Conservation (phyloP, 2,329 filamentous ascomycete genomes). For the Fusarium hainanense region DNA sequence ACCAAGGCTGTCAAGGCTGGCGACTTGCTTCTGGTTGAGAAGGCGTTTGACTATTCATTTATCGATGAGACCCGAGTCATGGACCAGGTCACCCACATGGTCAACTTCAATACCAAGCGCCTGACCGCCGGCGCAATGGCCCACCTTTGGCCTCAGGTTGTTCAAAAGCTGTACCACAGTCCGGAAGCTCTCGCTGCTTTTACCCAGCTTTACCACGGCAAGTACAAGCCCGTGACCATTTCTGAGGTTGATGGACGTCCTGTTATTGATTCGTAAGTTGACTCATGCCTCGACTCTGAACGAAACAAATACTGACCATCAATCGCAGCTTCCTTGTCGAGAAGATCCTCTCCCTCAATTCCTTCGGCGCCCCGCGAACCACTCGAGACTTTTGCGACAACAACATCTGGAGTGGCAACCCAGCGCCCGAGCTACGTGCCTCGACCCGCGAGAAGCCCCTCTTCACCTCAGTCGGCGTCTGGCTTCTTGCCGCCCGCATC, state of each 20-base stretch:
- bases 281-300: too few species aligned
- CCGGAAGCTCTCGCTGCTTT: conserved; percentile 30
- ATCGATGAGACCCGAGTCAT: conserved; percentile 35
- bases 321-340: conserved; percentile 59
- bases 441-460: too few species aligned
- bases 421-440: not conserved
- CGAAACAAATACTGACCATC: too few species aligned
- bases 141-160: conserved; percentile 53
- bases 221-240: conserved; percentile 48
- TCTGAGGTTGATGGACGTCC: conserved; percentile 50
- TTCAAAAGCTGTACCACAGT: conserved; percentile 60
- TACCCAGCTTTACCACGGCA: conserved; percentile 54
- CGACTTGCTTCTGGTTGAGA: conserved; percentile 66
- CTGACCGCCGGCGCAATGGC: conserved; percentile 53
- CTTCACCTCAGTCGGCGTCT: conserved; percentile 54
- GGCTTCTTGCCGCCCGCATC: conserved; percentile 60
- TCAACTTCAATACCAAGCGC: conserved; percentile 51
- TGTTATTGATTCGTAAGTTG: conserved; percentile 60
- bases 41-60: conserved; percentile 61
- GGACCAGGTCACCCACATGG: conserved; percentile 32
- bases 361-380: conserved; percentile 52
- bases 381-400: conserved; percentile 21
- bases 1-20: conserved; percentile 59
- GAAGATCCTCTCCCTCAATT: conserved; percentile 56
- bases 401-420: not conserved